Evolutionary conservation across 129 eudicot species (phyloP), one percentile per base, ranked within the genome.

Genomic region (Chrysanthemum seticuspe): DNA sequence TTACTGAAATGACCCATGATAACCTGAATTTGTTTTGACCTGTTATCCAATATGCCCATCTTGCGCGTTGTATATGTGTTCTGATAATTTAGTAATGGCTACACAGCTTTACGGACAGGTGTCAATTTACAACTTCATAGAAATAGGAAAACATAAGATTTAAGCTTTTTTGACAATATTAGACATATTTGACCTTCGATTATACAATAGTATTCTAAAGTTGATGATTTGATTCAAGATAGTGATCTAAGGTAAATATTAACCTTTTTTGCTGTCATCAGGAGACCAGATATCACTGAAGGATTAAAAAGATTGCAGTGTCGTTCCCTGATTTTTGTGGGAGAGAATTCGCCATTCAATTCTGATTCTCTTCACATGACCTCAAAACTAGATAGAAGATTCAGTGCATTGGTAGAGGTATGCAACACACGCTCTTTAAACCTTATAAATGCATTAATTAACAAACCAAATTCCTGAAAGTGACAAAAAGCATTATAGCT

Each of bases 371-470:
- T 92, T 53, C 95, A 89, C 84, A 92, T 92, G 95, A 87, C 92
- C 6, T 87, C 98, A 68, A 92, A 92, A 76, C 95, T 92, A 71
- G 98, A 92, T 74, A 87, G 92, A 76, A 85, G 98, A 87, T 89
- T 78, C 82, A 92, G 88, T 58, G 98, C 95, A 53, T 84, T 92
- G 75, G 98, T 92, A 59, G 98, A 92, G 98, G 98, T 92, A 87
- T 25, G 71, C 56, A 19, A 13, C 58, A 53, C 47, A 40, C 23
- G 19, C 67, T 25, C 34, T 21, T 29, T 58, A 57, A 40, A 40
- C 47, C 47, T 2, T 59, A 10, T 57, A 57, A 6, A 0, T 57
- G 10, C 13, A 18, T 21, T 59, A 4, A 59, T 10, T 57, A 57
- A 3, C 13, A 25, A 57, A 18, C 62, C 13, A 25, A 57, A 57